Conservation (phyloP, 441 rosid species). For the Daphne laureola region DNA sequence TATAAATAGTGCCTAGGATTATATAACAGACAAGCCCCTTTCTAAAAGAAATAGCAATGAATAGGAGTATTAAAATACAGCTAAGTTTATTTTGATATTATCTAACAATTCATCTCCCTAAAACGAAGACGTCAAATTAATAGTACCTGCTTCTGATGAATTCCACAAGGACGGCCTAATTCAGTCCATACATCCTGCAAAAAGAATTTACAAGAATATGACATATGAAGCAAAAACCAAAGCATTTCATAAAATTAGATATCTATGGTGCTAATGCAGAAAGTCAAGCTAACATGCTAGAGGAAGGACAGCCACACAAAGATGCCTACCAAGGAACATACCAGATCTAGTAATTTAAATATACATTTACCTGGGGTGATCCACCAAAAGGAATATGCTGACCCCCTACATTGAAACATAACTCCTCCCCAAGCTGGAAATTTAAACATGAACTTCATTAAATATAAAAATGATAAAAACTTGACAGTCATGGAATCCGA, state of each 20-base stretch:
- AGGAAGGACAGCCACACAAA: not conserved
- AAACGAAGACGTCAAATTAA: slow-evolving; percentile 5
- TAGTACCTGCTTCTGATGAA: slow-evolving; percentile 90
- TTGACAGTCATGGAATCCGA: not conserved
- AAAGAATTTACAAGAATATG: not conserved
- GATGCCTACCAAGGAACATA: not conserved
- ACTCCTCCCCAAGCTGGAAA: slow-evolving; percentile 85
- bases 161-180: slow-evolving; percentile 96
- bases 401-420: slow-evolving; percentile 74
- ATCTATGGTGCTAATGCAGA: too few species aligned
- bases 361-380: slow-evolving; percentile 78
- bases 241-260: too few species aligned
- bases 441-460: slow-evolving; percentile 15
- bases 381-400: slow-evolving; percentile 93
- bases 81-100: too few species aligned
- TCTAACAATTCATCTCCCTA: too few species aligned
- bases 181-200: slow-evolving; percentile 98
- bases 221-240: too few species aligned
- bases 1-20: too few species aligned
- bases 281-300: slow-evolving; percentile 1
- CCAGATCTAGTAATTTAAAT: slow-evolving; percentile 1
- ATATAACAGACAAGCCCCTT: too few species aligned
- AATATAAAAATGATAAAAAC: slow-evolving; percentile 9
- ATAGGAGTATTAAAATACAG: too few species aligned
- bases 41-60: too few species aligned